Evolutionary conservation across 805 yeast species (phyloP).

Genomic region (Monosporozyma yasuniensis): DNA sequence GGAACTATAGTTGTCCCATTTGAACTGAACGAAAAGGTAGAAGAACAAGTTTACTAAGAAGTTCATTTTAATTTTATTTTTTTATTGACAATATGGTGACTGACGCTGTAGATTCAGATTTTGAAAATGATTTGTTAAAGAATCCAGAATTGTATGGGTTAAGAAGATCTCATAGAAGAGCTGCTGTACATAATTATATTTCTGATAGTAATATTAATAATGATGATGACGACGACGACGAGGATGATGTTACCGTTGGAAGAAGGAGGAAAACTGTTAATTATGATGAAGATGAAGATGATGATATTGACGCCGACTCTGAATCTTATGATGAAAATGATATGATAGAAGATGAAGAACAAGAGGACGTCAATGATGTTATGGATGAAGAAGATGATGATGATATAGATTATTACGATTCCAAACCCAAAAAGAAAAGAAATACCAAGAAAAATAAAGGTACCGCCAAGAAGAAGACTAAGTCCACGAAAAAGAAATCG

Average conservation of each 20-base stretch:
- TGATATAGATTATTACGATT: constrained; percentile 16
- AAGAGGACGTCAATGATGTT: constrained; percentile 23
- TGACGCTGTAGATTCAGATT: constrained; percentile 13
- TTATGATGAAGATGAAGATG: constrained; percentile 20
- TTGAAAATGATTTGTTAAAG: constrained; percentile 29
- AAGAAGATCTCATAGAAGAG: constrained; percentile 58
- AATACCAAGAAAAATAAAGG: constrained; percentile 8
- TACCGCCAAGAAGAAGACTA: neutral
- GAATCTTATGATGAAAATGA: constrained; percentile 25
- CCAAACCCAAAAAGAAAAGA: constrained; percentile 10
- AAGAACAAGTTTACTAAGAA: too few species aligned
- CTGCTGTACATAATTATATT: constrained; percentile 32
- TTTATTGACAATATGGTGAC: neutral
- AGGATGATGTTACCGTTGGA: constrained; percentile 10
- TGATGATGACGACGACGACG: constrained; percentile 28
- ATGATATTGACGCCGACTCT: constrained; percentile 21
- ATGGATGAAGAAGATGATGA: constrained; percentile 17
- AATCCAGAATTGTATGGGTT: constrained; percentile 81
- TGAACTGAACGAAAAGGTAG: too few species aligned
- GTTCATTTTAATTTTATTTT: neutral
- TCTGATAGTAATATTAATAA: constrained; percentile 24
- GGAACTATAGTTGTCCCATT: too few species aligned
- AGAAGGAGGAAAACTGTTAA: constrained; percentile 14
- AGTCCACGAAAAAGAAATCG: constrained; percentile 6
- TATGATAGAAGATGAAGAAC: constrained; percentile 23